A percentile compares a stretch with the other conserved stretches of the same genome.
Evolutionary conservation across 257 asterid species (phyloP).

Genomic region (Verbascum thapsus): DNA sequence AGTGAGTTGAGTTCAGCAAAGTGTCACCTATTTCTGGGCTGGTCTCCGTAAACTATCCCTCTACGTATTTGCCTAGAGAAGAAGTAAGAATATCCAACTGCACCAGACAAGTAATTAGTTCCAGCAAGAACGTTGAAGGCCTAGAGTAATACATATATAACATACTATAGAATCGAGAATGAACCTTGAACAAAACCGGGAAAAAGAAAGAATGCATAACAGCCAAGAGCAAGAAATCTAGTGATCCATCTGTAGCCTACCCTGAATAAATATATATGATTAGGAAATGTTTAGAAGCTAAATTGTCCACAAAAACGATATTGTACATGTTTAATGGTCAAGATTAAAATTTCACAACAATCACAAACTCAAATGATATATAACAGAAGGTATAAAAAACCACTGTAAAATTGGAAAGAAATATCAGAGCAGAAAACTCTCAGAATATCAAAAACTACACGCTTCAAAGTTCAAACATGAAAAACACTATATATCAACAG

Average conservation of each 20-base stretch:
- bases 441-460: too few species aligned
- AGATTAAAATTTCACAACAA: too few species aligned
- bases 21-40: conserved; percentile 87
- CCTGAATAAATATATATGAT: conserved; percentile 60
- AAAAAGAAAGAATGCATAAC: conserved; percentile 70
- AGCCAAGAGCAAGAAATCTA: conserved; percentile 91
- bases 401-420: too few species aligned
- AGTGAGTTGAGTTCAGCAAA: conserved; percentile 3
- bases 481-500: too few species aligned
- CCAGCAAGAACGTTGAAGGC: background rate
- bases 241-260: conserved; percentile 88
- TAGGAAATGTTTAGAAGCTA: conserved; percentile 37
- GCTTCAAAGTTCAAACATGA: too few species aligned
- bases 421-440: too few species aligned
- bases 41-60: conserved; percentile 87
- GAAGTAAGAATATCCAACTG: conserved; percentile 95
- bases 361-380: too few species aligned
- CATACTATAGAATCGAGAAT: conserved; percentile 18
- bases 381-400: too few species aligned
- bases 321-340: too few species aligned
- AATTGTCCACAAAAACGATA: background rate
- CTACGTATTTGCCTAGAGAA: conserved; percentile 71
- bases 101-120: conserved; percentile 31
- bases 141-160: background rate
- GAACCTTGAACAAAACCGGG: conserved; percentile 97